Evolutionary conservation across 148 eudicot genomes (phyloP).

Genomic region (Rhododendron griersonianum): DNA sequence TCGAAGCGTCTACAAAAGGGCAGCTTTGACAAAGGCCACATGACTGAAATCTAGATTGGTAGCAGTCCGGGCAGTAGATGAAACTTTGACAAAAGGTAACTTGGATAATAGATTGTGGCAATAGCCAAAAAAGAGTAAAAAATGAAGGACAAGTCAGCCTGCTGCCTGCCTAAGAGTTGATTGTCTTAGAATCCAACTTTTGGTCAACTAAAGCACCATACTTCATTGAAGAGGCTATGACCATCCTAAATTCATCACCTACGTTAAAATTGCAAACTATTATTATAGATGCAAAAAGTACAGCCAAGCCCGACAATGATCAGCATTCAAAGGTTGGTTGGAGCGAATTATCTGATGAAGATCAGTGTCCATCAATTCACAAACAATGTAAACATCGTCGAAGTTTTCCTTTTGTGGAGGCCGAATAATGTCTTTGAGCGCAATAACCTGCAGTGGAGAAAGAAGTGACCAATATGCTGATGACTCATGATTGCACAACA

Average conservation of each 20-base stretch:
- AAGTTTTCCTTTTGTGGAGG: slow-evolving; percentile 46
- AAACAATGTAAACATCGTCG: slow-evolving; percentile 55
- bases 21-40: too few species aligned
- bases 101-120: neutral
- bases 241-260: neutral
- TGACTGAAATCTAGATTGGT: too few species aligned
- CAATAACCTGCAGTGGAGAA: slow-evolving; percentile 33
- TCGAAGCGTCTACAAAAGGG: too few species aligned
- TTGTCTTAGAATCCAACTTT: neutral
- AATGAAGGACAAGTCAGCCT: neutral
- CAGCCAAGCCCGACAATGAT: slow-evolving; percentile 44
- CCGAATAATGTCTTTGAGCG: slow-evolving; percentile 43
- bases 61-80: too few species aligned
- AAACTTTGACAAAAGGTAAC: neutral
- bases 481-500: neutral
- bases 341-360: slow-evolving; percentile 52
- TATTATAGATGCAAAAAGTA: slow-evolving; percentile 8
- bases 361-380: slow-evolving; percentile 48
- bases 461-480: neutral
- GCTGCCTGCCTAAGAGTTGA: neutral
- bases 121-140: neutral
- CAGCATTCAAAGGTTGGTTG: slow-evolving; percentile 39
- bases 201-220: slow-evolving; percentile 1
- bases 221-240: neutral
- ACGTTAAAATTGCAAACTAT: neutral